Conservation (phyloP, 495 filamentous ascomycete genomes). For the Lasiosphaeris hirsuta region DNA sequence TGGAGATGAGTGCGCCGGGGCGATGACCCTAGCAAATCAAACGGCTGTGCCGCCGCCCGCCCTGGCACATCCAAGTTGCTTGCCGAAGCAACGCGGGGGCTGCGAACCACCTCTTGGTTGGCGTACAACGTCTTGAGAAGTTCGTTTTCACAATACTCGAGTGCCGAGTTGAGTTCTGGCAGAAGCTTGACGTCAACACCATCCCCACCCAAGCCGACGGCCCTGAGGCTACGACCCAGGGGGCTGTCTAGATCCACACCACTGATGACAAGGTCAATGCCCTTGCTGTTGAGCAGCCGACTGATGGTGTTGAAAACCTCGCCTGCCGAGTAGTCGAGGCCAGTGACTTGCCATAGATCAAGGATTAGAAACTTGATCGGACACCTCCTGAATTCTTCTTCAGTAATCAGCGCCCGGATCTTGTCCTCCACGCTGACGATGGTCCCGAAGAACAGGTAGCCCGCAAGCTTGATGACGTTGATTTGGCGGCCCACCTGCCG, state of each 20-base stretch:
- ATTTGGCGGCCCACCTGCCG: slow-evolving; percentile 82
- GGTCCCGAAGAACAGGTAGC: slow-evolving; percentile 94
- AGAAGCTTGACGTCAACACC: slow-evolving; percentile 71
- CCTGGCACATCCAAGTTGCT: slow-evolving; percentile 54
- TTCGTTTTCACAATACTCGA: slow-evolving; percentile 94
- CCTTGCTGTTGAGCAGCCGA: slow-evolving; percentile 67
- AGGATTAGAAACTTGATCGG: slow-evolving; percentile 90
- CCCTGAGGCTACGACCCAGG: slow-evolving; percentile 71
- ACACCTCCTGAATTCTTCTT: slow-evolving; percentile 67
- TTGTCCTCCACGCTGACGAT: slow-evolving; percentile 91
- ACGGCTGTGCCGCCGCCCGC: slow-evolving; percentile 14
- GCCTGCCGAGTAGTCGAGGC: slow-evolving; percentile 91
- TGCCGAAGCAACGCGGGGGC: slow-evolving; percentile 34
- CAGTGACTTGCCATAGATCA: slow-evolving; percentile 84
- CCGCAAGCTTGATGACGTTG: slow-evolving; percentile 82
- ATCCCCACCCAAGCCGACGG: slow-evolving; percentile 71
- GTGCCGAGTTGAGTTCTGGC: slow-evolving; percentile 83
- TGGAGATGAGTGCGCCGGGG: slow-evolving; percentile 76
- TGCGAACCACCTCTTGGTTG: slow-evolving; percentile 42
- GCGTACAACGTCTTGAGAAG: slow-evolving; percentile 82
- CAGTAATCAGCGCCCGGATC: slow-evolving; percentile 74
- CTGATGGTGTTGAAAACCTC: slow-evolving; percentile 93
- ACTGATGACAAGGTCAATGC: slow-evolving; percentile 75
- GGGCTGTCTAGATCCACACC: slow-evolving; percentile 70
- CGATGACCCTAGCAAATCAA: slow-evolving; percentile 61